Evolutionary conservation across 2,329 filamentous ascomycete species (phyloP).

Genomic region (Diplodia seriata): DNA sequence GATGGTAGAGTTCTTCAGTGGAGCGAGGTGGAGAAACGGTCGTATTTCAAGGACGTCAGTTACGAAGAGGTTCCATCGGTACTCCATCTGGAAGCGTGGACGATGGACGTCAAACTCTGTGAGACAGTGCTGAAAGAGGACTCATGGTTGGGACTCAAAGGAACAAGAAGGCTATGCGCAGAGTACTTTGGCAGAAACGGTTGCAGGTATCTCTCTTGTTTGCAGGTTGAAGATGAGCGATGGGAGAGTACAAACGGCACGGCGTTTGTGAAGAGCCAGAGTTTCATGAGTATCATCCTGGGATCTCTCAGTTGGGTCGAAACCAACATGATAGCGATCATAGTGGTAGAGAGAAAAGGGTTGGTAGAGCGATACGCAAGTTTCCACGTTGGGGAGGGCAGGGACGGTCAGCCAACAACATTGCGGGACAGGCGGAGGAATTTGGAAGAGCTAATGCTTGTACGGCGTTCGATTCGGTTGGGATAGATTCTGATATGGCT

Average conservation of each 20-base stretch:
- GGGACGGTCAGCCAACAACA: not conserved
- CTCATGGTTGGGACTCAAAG: no score
- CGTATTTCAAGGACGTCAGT: not conserved
- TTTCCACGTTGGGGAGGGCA: not conserved
- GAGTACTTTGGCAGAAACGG: not conserved
- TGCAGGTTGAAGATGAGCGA: not conserved
- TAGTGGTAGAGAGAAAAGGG: not conserved
- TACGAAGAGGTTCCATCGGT: not conserved
- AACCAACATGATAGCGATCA: not conserved
- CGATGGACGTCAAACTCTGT: not conserved
- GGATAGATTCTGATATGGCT: no score
- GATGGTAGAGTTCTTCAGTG: not conserved
- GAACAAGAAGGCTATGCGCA: not conserved
- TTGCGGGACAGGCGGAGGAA: not conserved
- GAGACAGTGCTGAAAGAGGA: not conserved
- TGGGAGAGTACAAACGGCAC: no score
- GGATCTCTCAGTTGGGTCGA: not conserved
- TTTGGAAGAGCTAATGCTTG: not conserved
- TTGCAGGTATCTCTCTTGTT: not conserved
- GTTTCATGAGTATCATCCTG: not conserved
- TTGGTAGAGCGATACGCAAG: not conserved
- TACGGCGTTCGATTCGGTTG: not conserved
- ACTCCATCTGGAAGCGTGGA: not conserved
- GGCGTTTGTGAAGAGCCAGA: no score
- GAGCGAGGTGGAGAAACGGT: not conserved